Evolutionary conservation across 2,329 filamentous ascomycete genomes (phyloP), one percentile per base, ranked within the genome.

Genomic region (Parastagonospora avenae): DNA sequence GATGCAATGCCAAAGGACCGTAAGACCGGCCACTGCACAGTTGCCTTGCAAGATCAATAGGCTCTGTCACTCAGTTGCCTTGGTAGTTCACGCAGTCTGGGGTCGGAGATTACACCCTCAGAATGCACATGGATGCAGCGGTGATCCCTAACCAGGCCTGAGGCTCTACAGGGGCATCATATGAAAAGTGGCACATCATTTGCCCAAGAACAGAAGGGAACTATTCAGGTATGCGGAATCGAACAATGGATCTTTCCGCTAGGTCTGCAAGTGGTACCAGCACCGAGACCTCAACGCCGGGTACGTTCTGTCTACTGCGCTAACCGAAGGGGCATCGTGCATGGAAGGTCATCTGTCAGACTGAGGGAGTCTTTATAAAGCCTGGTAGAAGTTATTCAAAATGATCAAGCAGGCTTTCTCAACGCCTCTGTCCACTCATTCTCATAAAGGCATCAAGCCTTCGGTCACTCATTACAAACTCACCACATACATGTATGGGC

Each of bases 401-500:
- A 28, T n/a, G 7, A 6, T 39, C 48, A 55, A 50, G 57, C 42
- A 60, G 55, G 57, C 57, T 40, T 35, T 32, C 33, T 19, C 43
- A 31, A 42, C 42, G 57, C 51, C 57, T 57, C 54, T 53, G 44
- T 58, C 46, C 57, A 49, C 42, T 59, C 57, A 36, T 50, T 51
- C 8, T 29, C 30, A 36, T n/a, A 27, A 15, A 54, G 50, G 50
- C 42, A 40, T 47, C 35, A 45, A 41, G 31, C 35, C 42, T 28
- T 11, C 39, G 50, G 16, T 47, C 48, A 52, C 14, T 55, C 49
- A 30, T 43, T 40, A 27, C 31, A 15, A 42, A 42, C 39, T 31
- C 7, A 42, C 24, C 39, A n/a, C 24, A 42, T 32, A 32, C 16
- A 42, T 24, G 40, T 42, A 42, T 10, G 29, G 15, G 9, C 39